Base-by-base conservation (phyloP, 2,329 filamentous ascomycete genomes). In the Ceratocystis lukuohia region DNA sequence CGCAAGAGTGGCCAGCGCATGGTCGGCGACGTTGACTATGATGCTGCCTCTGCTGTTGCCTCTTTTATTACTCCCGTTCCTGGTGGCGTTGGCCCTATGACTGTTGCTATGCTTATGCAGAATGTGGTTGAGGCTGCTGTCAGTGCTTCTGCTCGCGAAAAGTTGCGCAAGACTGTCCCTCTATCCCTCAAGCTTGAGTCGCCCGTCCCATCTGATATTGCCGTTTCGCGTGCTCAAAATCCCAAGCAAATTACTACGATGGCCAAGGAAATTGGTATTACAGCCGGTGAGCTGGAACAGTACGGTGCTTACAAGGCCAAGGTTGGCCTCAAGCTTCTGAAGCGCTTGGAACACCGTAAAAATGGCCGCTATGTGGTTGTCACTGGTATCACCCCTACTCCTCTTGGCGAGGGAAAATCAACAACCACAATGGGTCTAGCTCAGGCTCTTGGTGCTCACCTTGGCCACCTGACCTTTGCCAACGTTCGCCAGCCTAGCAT, bases 21-120 rank as follows among this genome's bases (percentile, higher is more conserved):
- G 25, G 93, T 97, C 5, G 94, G 94, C 68, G 94, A 99, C 75
- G 94, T 99, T 53, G 91, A 99, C 72, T 97, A 86, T 72, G 91
- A 91, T 64, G 85, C 88, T 56, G 93, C 93, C 17, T 82, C 82
- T 17, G 81, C 95, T 74, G 88, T 96, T 53, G 94, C 92, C 22
- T 96, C 92, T 1, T 84, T 89, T 72, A 96, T 99, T 73, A 99
- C 94, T 1, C 94, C 94, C 0, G 94, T 99, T 1, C 94, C 94
- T 1, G 94, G 94, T 67, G 94, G 94, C 75, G 94, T 99, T 68
- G 94, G 94, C 0, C 94, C 94, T 63, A 99, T 99, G 94, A 99
- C 94, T 2, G 92, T 99, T 69, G 94, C 94, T 68, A 99, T 99
- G 94, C 81, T 99, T 61, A 80, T 99, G 72, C 89, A 96, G 76